Base-by-base conservation (phyloP, 2,329 filamentous ascomycete genomes). In the Trichoderma atroviride region DNA sequence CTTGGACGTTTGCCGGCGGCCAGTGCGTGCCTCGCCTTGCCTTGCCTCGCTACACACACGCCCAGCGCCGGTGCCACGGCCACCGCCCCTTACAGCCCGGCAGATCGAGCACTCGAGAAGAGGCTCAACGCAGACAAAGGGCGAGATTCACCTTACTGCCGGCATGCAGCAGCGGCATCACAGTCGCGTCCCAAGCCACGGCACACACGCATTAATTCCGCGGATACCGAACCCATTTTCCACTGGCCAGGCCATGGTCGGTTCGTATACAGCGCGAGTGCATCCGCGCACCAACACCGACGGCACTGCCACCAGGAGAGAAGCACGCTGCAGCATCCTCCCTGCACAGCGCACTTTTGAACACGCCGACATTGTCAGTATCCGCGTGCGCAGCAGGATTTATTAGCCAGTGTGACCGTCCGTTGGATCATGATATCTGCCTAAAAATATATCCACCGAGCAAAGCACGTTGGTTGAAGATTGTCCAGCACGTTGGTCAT, bases 101-200 rank as follows among this genome's bases (percentile, higher is more conserved):
- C 58, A 69, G 66, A 69, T 69, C 66, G 59, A 69, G 37, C 24
- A 59, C 33, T 52, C 64, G 55, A 19, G 19, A 68, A 53, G 65
- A 60, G 56, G 57, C 65, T 68, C 65, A 61, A 43, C 31, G 27
- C 53, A 33, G n/a, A 57, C 47, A 47, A 58, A 52, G 55, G 64
- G 47, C 57, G 27, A 19, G 50, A 53, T 19, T 37, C 37, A 43
- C 55, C 43, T 40, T 68, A 56, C 64, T 58, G 65, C 65, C 65
- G 65, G 65, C 65, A 68, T 59, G 57, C 65, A 52, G 57, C 65
- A 40, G 65, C 65, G 37, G 65, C 65, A 68, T 60, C 55, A 40
- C 27, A 27, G 22, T 58, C 37, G 11, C 27, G 63, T 31, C 19
- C 31, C 24, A 43, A 66, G 55, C 63, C 53, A 50, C 63, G 29